Base-by-base conservation (phyloP, 345 rosid genomes). In the Acer yangbiense region DNA sequence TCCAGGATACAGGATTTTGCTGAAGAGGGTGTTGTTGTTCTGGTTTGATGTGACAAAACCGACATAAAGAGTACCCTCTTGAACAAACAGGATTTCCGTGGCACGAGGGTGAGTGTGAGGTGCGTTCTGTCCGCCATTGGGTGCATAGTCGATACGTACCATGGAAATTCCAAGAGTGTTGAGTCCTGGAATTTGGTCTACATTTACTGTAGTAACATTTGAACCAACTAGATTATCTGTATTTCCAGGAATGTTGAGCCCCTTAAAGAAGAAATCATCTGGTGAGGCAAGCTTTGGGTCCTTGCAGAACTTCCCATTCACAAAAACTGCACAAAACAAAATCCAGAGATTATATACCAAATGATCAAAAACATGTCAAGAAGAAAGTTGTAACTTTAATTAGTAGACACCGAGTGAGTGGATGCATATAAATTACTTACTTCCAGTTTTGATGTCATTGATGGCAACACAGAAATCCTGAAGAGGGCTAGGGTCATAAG, bases 81-180 rank as follows among this genome's bases (percentile, higher is more conserved):
- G 5, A 52, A 85, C 83, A 0, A 79, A 23, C 1, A 80, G 66
- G 58, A 82, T 66, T 68, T 85, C 83, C 0, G 80, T 23, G 29
- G 61, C 85, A 46, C 82, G 82, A 17, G 82, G 80, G 44, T 85
- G 87, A 7, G 76, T 60, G 76, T 82, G 80, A 13, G 85, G 87
- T 6, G 87, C 80, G 67, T 82, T 85, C 16, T 54, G n/a, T 29
- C 87, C 85, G 16, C 76, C 76, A 13, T 71, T 4, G 7, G 83
- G 82, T 32, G 78, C 87, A 20, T 16, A 74, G 83, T 85, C 83
- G 1, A 85, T 46, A 58, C 85, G 78, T 2, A 3, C 85, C 21
- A 67, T 2, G 2, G 85, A 74, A 27, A 82, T 61, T 0, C 85
- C 85, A 1, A 66, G 77, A 17, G 83, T 77, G 83, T 82, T 80